Conservation (phyloP, 345 rosid species). For the Bretschneidera sinensis region DNA sequence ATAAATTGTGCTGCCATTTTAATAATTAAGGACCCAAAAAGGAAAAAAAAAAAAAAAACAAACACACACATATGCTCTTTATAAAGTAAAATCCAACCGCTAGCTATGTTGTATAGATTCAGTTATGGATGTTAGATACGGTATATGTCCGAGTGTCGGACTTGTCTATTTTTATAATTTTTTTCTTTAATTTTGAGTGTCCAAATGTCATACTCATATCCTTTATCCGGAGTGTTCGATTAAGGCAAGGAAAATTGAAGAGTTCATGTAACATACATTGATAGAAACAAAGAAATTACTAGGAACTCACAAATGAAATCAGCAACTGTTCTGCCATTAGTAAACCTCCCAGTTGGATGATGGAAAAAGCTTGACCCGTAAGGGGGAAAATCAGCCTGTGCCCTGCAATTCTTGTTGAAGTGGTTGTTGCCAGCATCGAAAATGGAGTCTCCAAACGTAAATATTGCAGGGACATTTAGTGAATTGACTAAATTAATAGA, state of each 20-base stretch:
- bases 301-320: constrained; percentile 51
- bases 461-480: constrained; percentile 37
- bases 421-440: constrained; percentile 71
- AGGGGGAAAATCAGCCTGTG: constrained; percentile 71
- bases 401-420: constrained; percentile 53
- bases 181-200: no score
- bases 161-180: no score
- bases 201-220: no score
- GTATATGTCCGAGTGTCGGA: no score
- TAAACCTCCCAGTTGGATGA: constrained; percentile 70
- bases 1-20: constrained; percentile 39
- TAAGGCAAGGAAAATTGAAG: no score
- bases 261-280: no score
- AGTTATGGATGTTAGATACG: no score
- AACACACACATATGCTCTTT: no score
- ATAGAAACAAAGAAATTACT: no score
- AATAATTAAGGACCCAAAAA: background rate
- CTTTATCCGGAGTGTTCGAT: no score
- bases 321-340: constrained; percentile 60
- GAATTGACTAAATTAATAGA: constrained; percentile 15
- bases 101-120: no score
- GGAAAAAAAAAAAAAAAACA: background rate
- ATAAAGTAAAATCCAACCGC: no score
- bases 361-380: constrained; percentile 64
- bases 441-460: constrained; percentile 62